A percentile compares a stretch with the other conserved stretches of the same genome.
Evolutionary conservation across 305 asterid species (phyloP).

Genomic region (Fraxinus baroniana): DNA sequence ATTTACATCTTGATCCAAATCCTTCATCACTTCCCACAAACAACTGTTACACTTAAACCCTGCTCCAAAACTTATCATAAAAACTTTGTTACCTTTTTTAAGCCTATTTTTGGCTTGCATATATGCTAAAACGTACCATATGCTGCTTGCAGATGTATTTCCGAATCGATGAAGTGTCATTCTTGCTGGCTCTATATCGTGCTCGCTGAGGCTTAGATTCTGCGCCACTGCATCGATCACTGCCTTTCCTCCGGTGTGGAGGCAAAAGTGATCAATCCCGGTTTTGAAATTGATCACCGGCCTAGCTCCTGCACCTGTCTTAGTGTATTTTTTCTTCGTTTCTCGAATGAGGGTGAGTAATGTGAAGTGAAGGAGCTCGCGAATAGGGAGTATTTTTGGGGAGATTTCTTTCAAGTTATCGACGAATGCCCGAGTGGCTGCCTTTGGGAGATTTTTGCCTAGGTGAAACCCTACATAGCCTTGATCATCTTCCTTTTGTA

Average conservation of each 20-base stretch:
- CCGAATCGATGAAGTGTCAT: conserved; percentile 24
- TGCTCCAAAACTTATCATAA: conserved; percentile 19
- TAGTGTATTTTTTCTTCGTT: neutral
- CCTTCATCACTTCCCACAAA: conserved; percentile 15
- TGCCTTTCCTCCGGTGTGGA: conserved; percentile 16
- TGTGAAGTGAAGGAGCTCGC: conserved; percentile 34
- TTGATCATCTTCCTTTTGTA: conserved; percentile 11
- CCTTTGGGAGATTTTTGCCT: conserved; percentile 13
- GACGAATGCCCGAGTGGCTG: conserved; percentile 3
- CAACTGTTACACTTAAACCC: conserved; percentile 25
- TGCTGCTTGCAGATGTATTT: conserved; percentile 18
- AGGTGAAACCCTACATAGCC: neutral
- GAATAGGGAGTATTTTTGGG: conserved; percentile 21
- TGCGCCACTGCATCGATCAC: conserved; percentile 12
- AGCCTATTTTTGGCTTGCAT: conserved; percentile 23
- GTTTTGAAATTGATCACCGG: conserved; percentile 15
- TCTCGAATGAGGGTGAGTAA: neutral
- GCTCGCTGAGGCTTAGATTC: conserved; percentile 9
- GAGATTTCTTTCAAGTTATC: neutral
- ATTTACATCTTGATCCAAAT: neutral
- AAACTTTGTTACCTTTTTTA: conserved; percentile 13
- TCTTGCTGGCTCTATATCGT: conserved; percentile 12
- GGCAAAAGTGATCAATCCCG: conserved; percentile 17
- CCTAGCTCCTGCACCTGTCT: neutral
- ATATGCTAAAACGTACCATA: conserved; percentile 22